Percentiles rank a stretch among this genome's conserved stretches.
These are phyloP conservation scores for Penicillium waksmanii DNA, from an alignment of 495 filamentous ascomycete genomes.

Conservation along the genomic window DNA sequence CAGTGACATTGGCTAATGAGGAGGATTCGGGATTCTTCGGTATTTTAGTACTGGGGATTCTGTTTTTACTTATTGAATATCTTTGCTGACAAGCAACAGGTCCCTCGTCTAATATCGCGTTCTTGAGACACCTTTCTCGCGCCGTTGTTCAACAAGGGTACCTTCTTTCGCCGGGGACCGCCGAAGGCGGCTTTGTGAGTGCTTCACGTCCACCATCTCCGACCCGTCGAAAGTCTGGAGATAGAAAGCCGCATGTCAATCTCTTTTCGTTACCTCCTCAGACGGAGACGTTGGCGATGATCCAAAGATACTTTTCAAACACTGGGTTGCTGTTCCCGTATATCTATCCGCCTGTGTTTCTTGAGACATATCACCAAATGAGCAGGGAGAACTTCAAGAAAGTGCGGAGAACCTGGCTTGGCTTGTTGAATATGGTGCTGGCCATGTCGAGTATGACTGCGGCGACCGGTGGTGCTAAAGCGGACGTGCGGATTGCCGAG, in stretches of 20 bases:
- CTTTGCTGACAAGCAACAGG: constrained; percentile 32
- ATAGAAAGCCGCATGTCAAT: constrained; percentile 11
- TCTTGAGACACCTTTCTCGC: constrained; percentile 41
- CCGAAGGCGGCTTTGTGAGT: constrained; percentile 29
- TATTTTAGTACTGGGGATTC: constrained; percentile 13
- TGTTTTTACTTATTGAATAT: background rate
- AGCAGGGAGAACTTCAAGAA: constrained; percentile 32
- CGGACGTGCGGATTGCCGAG: constrained; percentile 22
- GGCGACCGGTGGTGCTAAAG: constrained; percentile 23
- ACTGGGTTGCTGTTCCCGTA: constrained; percentile 47
- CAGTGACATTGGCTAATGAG: constrained; percentile 44
- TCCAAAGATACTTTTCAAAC: constrained; percentile 41
- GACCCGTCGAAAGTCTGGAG: background rate
- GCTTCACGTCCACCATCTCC: constrained; percentile 28
- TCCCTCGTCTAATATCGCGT: constrained; percentile 54
- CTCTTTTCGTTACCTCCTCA: constrained; percentile 32
- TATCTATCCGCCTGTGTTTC: constrained; percentile 39
- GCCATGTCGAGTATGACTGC: constrained; percentile 69
- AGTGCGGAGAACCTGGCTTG: constrained; percentile 60
- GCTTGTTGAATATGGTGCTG: constrained; percentile 73
- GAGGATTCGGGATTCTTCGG: constrained; percentile 54
- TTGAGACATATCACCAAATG: constrained; percentile 41
- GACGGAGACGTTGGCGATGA: constrained; percentile 25
- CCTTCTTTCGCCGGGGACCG: constrained; percentile 8
- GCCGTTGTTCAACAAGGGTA: constrained; percentile 25